phyloP scores from a whole-genome alignment of 192 early-diverging fungal species.

The Dispira simplex region DNA sequence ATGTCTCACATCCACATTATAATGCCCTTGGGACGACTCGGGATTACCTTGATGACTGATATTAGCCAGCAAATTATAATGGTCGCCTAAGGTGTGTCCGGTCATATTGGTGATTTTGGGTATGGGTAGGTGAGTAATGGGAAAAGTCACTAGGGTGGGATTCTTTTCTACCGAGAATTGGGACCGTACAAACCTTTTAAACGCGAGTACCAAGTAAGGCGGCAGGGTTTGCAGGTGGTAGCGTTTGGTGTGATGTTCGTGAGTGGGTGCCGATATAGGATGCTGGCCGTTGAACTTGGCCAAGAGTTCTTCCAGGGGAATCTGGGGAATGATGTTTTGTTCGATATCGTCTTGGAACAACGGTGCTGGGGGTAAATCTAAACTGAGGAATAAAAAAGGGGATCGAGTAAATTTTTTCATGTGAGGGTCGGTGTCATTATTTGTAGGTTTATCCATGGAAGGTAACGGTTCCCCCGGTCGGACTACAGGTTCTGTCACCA shows the following conservation, averaged over 20 bases:
- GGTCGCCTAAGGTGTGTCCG: conserved; percentile 25
- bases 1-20: conserved; percentile 69
- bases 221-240: conserved; percentile 67
- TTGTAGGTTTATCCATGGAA: neutral
- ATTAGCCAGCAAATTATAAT: conserved; percentile 82
- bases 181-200: conserved; percentile 81
- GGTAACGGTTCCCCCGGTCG: conserved; percentile 17
- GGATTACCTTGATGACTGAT: conserved; percentile 79
- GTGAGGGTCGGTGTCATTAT: conserved; percentile 10
- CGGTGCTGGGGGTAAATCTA: conserved; percentile 84
- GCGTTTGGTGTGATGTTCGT: conserved; percentile 31
- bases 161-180: conserved; percentile 81
- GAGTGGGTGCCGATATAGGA: conserved; percentile 29
- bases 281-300: conserved; percentile 72
- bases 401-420: conserved; percentile 11
- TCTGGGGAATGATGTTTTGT: conserved; percentile 84
- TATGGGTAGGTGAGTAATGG: conserved; percentile 76
- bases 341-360: conserved; percentile 77
- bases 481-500: conserved; percentile 51
- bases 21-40: conserved; percentile 45
- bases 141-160: conserved; percentile 92
- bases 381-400: conserved; percentile 74
- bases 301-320: conserved; percentile 65
- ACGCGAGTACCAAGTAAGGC: conserved; percentile 75
- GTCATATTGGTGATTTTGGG: conserved; percentile 33